phyloP scores from a whole-genome alignment of 208 protist genomes.

The Spongospora subterranea region DNA sequence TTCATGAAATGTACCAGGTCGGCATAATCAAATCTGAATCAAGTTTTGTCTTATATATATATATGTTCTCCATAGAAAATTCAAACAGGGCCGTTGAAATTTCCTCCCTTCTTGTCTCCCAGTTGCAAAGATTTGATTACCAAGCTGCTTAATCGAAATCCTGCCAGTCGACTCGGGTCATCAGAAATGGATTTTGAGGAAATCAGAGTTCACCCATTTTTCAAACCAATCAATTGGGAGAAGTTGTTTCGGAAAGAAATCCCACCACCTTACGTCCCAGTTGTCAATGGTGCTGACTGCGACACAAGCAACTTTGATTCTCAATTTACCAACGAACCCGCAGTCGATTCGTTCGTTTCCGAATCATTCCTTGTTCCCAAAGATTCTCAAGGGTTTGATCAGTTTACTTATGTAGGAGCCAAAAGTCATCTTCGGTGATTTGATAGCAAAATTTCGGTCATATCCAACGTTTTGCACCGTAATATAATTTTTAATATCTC shows the following conservation, averaged over 20 bases:
- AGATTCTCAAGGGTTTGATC: not conserved
- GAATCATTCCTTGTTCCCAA: not conserved
- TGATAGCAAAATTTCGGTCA: no score
- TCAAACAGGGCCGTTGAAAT: constrained; percentile 21
- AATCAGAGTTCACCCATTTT: constrained; percentile 64
- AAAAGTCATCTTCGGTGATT: not conserved
- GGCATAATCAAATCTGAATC: not conserved
- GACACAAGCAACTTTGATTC: constrained; percentile 63
- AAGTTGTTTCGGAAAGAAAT: constrained; percentile 57
- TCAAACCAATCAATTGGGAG: constrained; percentile 58
- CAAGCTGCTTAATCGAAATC: constrained; percentile 60
- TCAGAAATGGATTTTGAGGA: constrained; percentile 61
- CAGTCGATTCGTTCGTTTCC: constrained; percentile 39
- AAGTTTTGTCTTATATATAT: not conserved
- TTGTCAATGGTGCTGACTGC: constrained; percentile 45
- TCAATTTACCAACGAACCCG: constrained; percentile 62
- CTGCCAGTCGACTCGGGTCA: constrained; percentile 24
- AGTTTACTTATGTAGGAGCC: constrained; percentile 43
- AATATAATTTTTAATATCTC: no score
- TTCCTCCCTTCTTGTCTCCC: constrained; percentile 50
- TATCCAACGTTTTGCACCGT: no score
- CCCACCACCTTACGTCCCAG: constrained; percentile 55
- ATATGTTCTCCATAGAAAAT: constrained; percentile 10
- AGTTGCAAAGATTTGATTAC: constrained; percentile 64
- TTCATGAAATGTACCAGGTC: constrained; percentile 59